These are phyloP conservation scores for Fraxinus floribunda DNA, from an alignment of 305 asterid species.

Conservation along the genomic window DNA sequence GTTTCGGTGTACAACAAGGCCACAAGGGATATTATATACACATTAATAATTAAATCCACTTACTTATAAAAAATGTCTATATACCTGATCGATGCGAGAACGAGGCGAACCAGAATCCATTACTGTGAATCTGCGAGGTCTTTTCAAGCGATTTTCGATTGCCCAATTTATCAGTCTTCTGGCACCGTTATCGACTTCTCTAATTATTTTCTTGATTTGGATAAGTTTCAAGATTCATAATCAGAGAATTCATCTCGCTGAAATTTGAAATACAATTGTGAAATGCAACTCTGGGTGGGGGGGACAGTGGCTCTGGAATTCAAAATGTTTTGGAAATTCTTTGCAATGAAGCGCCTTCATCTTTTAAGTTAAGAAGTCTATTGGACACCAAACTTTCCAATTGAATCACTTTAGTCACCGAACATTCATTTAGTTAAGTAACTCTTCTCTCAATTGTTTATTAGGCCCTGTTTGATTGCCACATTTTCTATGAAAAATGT, in stretches of 20 bases:
- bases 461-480: too few relatives aligned
- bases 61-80: background rate
- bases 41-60: background rate
- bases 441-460: too few relatives aligned
- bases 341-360: too few relatives aligned
- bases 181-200: background rate
- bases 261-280: background rate
- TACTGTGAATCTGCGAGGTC: conserved; percentile 22
- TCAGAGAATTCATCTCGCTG: background rate
- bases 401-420: too few relatives aligned
- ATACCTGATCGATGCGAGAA: conserved; percentile 72
- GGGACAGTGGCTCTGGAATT: conserved; percentile 14
- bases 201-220: background rate
- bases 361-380: too few relatives aligned
- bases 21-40: background rate
- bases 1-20: background rate
- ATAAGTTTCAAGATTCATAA: background rate
- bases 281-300: background rate
- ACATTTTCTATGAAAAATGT: too few relatives aligned
- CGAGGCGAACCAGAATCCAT: conserved; percentile 69
- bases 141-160: conserved; percentile 12
- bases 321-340: conserved; percentile 25
- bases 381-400: too few relatives aligned
- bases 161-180: conserved; percentile 5
- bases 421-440: too few relatives aligned